Base-by-base conservation (phyloP, 225 moss, liverwort and hornwort genomes). In the Straminergon stramineum region DNA sequence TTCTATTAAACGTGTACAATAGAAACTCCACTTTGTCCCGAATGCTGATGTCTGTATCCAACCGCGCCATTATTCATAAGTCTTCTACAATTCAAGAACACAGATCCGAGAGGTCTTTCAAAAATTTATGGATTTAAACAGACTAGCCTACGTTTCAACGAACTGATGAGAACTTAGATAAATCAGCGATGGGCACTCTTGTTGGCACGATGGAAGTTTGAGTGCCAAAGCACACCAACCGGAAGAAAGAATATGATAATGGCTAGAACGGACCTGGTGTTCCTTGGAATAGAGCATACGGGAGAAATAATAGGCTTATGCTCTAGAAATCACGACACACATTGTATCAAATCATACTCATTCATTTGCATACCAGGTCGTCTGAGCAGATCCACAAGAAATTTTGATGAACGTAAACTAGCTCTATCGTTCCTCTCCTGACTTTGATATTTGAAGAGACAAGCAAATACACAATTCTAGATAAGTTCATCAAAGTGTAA, bases 1-100 rank as follows among this genome's bases (percentile, higher is more conserved):
- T 68, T 19, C 91, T 93, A 78, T 95, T 94, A 85, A 98, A 89
- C 10, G 89, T 74, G 88, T 98, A 98, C 91, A 98, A 82, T 39
- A 98, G 58, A 57, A 83, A 79, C 90, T 98, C 97, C 90, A 94
- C 94, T 66, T 89, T 93, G 69, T 94, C 88, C 84, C 91, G 93
- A 91, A 93, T 94, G 56, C 90, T 90, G 41, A 94, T 90, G 32
- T 94, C 96, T 96, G 93, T 86, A 71, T 82, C 77, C 89, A 92
- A 87, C 56, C 63, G 45, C 45, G 57, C 51, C 69, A 51, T 77
- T 51, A 70, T 23, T 56, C 57, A 87, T 27, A 21, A 79, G 39
- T 57, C 57, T 88, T 82, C n/a, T 34, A 81, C 34, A 82, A 71
- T 35, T 87, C 84, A 88, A 88, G 58, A 57, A 77, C 85, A 80